phyloP scores from a whole-genome alignment of 176 grass and related monocot genomes.

The Coix lacrymajobi region DNA sequence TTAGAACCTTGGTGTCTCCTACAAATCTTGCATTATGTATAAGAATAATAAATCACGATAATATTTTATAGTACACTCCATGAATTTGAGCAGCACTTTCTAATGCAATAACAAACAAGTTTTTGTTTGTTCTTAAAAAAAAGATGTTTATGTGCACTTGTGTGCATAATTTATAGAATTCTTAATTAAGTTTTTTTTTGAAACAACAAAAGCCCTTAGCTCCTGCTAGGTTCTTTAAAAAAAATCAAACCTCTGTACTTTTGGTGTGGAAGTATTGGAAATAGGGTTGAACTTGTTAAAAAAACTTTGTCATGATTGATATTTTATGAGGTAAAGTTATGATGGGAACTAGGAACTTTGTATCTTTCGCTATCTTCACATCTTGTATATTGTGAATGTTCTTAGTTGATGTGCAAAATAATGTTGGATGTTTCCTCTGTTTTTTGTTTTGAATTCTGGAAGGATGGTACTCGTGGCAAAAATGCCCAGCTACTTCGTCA shows the following conservation, averaged over 20 bases:
- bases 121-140: background rate
- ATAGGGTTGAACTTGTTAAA: background rate
- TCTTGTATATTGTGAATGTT: background rate
- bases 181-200: background rate
- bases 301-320: background rate
- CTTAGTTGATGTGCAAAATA: background rate
- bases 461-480: constrained; percentile 25
- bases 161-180: background rate
- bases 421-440: background rate
- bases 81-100: background rate
- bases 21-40: background rate
- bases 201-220: background rate
- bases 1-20: constrained; percentile 1
- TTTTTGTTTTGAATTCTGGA: constrained; percentile 24
- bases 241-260: background rate
- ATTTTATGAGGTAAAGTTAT: background rate
- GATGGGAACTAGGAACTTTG: background rate
- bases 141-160: background rate
- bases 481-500: background rate
- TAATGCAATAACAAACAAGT: background rate
- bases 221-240: background rate
- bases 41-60: background rate
- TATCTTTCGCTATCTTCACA: background rate
- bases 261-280: background rate
- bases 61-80: background rate